These are phyloP conservation scores for Pseudotsuga menziesii DNA, from an alignment of 75 land plant genomes.

Conservation along the genomic window DNA sequence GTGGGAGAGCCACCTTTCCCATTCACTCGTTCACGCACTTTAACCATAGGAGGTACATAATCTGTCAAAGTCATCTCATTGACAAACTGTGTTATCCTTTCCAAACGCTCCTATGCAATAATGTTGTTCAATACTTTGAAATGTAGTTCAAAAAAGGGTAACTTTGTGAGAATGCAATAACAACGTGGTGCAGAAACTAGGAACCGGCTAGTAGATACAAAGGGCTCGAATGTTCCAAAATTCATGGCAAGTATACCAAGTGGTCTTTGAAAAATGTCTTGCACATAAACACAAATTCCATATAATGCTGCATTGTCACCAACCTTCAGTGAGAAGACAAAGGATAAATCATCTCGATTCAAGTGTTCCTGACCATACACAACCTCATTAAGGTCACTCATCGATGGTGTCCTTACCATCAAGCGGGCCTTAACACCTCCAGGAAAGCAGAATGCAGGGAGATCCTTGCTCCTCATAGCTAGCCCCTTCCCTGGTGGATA, in stretches of 20 bases:
- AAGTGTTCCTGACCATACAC: conserved; percentile 98
- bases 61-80: conserved; percentile 63
- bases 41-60: conserved; percentile 34
- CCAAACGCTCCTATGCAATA: conserved; percentile 93
- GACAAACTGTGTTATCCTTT: conserved; percentile 84
- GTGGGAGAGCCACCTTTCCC: conserved; percentile 26
- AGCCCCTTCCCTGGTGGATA: conserved; percentile 69
- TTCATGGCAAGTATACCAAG: conserved; percentile 55
- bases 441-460: conserved; percentile 90
- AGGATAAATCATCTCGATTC: conserved; percentile 78
- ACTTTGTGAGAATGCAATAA: conserved; percentile 88
- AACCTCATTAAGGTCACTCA: conserved; percentile 95
- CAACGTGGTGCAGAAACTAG: conserved; percentile 90
- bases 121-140: conserved; percentile 96
- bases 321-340: conserved; percentile 86
- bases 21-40: conserved; percentile 26
- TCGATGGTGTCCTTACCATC: conserved; percentile 87
- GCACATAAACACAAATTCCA: conserved; percentile 64
- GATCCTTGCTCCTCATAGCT: conserved; percentile 63
- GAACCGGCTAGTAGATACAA: conserved; percentile 53
- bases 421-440: conserved; percentile 87
- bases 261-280: too few relatives aligned
- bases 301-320: conserved; percentile 86
- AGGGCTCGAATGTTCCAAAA: conserved; percentile 28
- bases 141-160: conserved; percentile 96